Conservation (phyloP, 345 rosid genomes). For the Bretschneidera sinensis region DNA sequence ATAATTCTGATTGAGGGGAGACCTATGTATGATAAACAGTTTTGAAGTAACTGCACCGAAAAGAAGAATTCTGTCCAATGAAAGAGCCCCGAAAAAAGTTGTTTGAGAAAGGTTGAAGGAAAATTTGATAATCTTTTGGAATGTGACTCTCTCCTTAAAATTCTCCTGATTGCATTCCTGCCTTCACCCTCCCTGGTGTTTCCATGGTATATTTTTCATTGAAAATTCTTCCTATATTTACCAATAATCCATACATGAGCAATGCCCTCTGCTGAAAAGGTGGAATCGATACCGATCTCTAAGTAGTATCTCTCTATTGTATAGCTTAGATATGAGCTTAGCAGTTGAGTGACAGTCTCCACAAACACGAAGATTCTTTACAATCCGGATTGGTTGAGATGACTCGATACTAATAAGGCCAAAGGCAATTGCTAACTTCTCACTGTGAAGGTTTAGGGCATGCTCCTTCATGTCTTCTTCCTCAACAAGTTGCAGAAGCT, state of each 20-base stretch:
- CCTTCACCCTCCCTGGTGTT: too few species aligned
- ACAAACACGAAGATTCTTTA: slow-evolving; percentile 67
- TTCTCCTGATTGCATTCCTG: too few species aligned
- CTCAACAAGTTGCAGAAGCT: slow-evolving; percentile 59
- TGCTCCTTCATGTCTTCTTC: slow-evolving; percentile 62
- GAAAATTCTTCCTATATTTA: slow-evolving; percentile 20
- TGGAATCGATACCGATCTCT: slow-evolving; percentile 65
- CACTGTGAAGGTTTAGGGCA: slow-evolving; percentile 59
- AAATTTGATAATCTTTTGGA: too few species aligned
- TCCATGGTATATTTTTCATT: too few species aligned
- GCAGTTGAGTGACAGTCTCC: slow-evolving; percentile 66
- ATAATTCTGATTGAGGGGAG: too few species aligned
- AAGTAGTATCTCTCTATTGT: slow-evolving; percentile 50
- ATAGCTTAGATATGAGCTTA: slow-evolving; percentile 53
- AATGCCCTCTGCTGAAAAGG: slow-evolving; percentile 53
- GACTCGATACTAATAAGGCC: slow-evolving; percentile 45
- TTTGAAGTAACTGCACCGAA: too few species aligned
- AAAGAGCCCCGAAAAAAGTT: too few species aligned
- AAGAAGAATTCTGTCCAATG: too few species aligned
- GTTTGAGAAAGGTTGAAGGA: too few species aligned
- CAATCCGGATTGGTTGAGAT: slow-evolving; percentile 48
- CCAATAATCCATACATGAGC: slow-evolving; percentile 75
- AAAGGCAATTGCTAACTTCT: slow-evolving; percentile 64
- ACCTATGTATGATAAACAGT: too few species aligned
- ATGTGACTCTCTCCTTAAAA: too few species aligned